Evolutionary conservation across 352 stramenopile genomes (phyloP).

Genomic region (Phytophthora colocasiae): DNA sequence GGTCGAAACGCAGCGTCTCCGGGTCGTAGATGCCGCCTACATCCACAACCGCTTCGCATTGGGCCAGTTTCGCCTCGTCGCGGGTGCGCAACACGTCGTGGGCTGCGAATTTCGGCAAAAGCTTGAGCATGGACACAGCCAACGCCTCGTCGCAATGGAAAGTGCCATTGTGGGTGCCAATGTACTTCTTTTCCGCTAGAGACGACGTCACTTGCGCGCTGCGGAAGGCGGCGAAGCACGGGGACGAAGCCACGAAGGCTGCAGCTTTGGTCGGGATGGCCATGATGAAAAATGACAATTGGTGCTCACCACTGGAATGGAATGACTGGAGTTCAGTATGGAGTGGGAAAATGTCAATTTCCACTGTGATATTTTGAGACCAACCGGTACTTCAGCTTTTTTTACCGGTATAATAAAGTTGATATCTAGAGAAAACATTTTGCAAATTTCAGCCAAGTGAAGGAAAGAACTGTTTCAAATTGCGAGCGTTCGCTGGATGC

Average conservation of each 20-base stretch:
- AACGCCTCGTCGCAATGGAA: slow-evolving; percentile 99
- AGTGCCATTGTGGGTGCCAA: slow-evolving; percentile 97
- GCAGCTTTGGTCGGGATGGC: slow-evolving; percentile 70
- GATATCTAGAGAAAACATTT: slow-evolving; percentile 30
- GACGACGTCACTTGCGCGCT: slow-evolving; percentile 58
- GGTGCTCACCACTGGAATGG: slow-evolving; percentile 26
- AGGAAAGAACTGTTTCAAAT: slow-evolving; percentile 7
- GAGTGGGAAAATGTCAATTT: neutral
- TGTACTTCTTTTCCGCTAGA: slow-evolving; percentile 85
- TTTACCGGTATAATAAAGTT: slow-evolving; percentile 4
- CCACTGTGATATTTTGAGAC: no score
- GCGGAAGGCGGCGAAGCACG: slow-evolving; percentile 71
- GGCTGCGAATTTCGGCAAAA: slow-evolving; percentile 91
- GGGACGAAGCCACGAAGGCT: slow-evolving; percentile 66
- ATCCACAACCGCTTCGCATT: slow-evolving; percentile 97
- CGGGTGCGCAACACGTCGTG: slow-evolving; percentile 89
- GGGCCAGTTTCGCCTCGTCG: slow-evolving; percentile 90
- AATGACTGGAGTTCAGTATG: slow-evolving; percentile 20
- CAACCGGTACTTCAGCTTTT: no score
- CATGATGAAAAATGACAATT: slow-evolving; percentile 39
- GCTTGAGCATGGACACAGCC: slow-evolving; percentile 96
- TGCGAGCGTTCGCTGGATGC: slow-evolving; percentile 7
- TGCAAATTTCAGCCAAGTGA: slow-evolving; percentile 28
- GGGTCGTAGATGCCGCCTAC: slow-evolving; percentile 97
- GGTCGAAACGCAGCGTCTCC: slow-evolving; percentile 92